phyloP scores from a whole-genome alignment of 2,329 filamentous ascomycete genomes.

The Corynespora cassiicola region DNA sequence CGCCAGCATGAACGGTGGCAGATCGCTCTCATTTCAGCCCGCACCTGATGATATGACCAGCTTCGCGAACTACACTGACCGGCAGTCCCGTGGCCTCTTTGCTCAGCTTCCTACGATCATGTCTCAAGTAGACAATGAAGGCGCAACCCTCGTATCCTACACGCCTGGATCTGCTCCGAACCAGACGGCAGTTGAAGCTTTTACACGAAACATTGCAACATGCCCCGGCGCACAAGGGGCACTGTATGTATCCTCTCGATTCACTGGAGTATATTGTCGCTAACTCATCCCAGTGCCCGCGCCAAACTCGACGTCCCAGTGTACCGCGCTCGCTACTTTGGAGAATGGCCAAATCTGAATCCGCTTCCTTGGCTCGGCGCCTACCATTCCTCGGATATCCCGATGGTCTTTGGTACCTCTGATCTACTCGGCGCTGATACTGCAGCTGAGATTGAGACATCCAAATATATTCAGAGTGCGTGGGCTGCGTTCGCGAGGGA shows the following conservation, averaged over 20 bases:
- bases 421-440: constrained; percentile 21
- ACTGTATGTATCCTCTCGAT: too few relatives aligned
- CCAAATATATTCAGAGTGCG: constrained; percentile 37
- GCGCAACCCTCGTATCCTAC: constrained; percentile 17
- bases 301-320: constrained; percentile 19
- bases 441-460: constrained; percentile 29
- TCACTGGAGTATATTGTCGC: not conserved
- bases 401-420: constrained; percentile 32
- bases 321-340: constrained; percentile 26
- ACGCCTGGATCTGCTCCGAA: constrained; percentile 16
- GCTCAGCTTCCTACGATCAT: constrained; percentile 23
- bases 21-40: constrained; percentile 30
- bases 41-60: constrained; percentile 25
- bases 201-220: constrained; percentile 20
- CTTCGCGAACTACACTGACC: constrained; percentile 32
- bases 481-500: constrained; percentile 39
- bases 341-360: constrained; percentile 25
- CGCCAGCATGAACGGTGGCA: constrained; percentile 22
- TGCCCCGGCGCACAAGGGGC: constrained; percentile 21
- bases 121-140: constrained; percentile 22
- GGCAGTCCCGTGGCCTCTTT: constrained; percentile 20
- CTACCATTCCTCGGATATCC: constrained; percentile 30
- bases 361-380: constrained; percentile 25
- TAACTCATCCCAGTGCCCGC: constrained; percentile 15
- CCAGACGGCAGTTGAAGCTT: constrained; percentile 25